Base-by-base conservation (phyloP, 768 basidiomycete genomes). In the Kwoniella sp. region DNA sequence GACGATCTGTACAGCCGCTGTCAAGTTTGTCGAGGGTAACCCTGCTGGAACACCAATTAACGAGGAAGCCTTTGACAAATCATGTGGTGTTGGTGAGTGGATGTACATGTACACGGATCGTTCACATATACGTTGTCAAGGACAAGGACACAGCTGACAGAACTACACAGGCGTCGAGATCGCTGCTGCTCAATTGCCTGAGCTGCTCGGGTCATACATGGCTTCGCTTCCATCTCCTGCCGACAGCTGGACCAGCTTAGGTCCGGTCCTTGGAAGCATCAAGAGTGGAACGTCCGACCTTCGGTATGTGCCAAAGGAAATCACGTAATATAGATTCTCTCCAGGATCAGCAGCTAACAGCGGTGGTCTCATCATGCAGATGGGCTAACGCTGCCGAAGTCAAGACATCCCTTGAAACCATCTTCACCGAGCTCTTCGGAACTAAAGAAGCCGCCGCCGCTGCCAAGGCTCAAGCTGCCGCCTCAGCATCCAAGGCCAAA, bases 61-160 rank as follows among this genome's bases (percentile, higher is more conserved):
- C 68, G 85, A 86, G 13, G 80, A 72, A 12, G 87, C 87, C 46
- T 95, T 97, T 73, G 85, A 93, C 73, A 82, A 84, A 66, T 83
- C 85, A 12, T 92, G 91, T 77, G 95, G 95, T 67, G 88, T 97
- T 63, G 95, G 95, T 92, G 65, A 70, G 91, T 80, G n/a, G 13
- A 40, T 29, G 47, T 27, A 1, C n/a, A n/a, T n/a, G n/a, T n/a
- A n/a, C n/a, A n/a, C n/a, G 37, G 40, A 30, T 24, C 47, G 44
- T 24, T 21, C n/a, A n/a, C n/a, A n/a, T n/a, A n/a, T n/a, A n/a
- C n/a, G n/a, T n/a, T n/a, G n/a, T n/a, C n/a, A n/a, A n/a, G n/a
- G n/a, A n/a, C n/a, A n/a, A n/a, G n/a, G n/a, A n/a, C n/a, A n/a
- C 25, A 49, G 26, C 25, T 68, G 12, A 57, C 17, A n/a, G n/a